phyloP scores from a whole-genome alignment of 805 yeast genomes.

The Zygosaccharomyces rouxii region DNA sequence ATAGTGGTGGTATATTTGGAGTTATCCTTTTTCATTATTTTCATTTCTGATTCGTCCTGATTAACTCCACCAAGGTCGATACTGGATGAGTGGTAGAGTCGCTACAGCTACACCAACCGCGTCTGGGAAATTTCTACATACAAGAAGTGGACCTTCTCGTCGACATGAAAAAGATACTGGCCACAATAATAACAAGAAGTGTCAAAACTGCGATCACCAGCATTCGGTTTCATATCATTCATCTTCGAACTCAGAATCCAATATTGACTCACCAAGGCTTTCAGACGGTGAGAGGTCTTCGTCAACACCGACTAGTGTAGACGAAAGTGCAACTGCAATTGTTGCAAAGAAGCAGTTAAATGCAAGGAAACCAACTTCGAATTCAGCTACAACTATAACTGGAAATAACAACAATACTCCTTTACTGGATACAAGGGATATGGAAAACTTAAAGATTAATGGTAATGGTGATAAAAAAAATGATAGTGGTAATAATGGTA shows the following conservation, averaged over 20 bases:
- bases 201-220: slow-evolving; percentile 6
- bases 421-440: slow-evolving; percentile 3
- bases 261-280: slow-evolving; percentile 22
- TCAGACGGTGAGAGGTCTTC: slow-evolving; percentile 20
- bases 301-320: slow-evolving; percentile 23
- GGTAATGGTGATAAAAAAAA: background rate
- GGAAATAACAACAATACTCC: background rate
- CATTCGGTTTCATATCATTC: slow-evolving; percentile 22
- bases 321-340: slow-evolving; percentile 12
- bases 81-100: slow-evolving; percentile 2
- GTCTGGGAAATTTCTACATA: background rate
- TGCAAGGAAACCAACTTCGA: background rate
- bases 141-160: slow-evolving; percentile 1
- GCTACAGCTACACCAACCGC: slow-evolving; percentile 1
- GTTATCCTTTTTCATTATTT: background rate
- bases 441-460: background rate
- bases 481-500: background rate
- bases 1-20: background rate
- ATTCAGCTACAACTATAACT: background rate
- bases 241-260: slow-evolving; percentile 24
- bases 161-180: background rate
- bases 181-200: background rate
- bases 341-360: slow-evolving; percentile 8
- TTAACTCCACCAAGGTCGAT: background rate
- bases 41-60: background rate